Percentiles rank a stretch among this genome's conserved stretches.
These are phyloP conservation scores for Elsinoe australis DNA, from an alignment of 2,329 filamentous ascomycete species.

Conservation along the genomic window DNA sequence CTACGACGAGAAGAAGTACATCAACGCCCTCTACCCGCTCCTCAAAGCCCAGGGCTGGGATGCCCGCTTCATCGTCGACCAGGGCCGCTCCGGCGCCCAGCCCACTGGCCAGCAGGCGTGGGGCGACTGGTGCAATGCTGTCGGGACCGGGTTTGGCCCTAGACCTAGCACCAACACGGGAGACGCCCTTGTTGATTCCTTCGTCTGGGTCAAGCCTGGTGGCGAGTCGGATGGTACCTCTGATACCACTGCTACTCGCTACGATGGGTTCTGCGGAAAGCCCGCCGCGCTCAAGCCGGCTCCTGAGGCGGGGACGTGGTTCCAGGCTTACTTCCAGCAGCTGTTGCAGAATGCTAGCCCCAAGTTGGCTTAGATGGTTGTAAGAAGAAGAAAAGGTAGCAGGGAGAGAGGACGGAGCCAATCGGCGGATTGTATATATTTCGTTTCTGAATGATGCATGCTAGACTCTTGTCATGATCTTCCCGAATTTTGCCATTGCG, in stretches of 20 bases:
- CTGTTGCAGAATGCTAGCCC: conserved; percentile 32
- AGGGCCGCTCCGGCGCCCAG: conserved; percentile 55
- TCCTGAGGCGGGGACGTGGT: conserved; percentile 64
- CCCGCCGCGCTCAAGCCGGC: conserved; percentile 35
- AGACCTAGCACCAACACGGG: conserved; percentile 56
- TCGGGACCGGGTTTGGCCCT: conserved; percentile 52
- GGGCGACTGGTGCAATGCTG: conserved; percentile 41
- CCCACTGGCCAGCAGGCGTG: conserved; percentile 48
- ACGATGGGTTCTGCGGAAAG: conserved; percentile 7
- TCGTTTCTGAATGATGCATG: too few relatives aligned
- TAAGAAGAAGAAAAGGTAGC: too few relatives aligned
- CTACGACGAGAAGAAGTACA: conserved; percentile 48
- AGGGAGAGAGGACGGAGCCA: too few relatives aligned
- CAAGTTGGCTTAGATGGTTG: conserved; percentile 14
- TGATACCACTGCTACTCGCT: not conserved
- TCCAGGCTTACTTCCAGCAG: conserved; percentile 41
- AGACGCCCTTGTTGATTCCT: conserved; percentile 52
- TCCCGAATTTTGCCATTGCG: too few relatives aligned
- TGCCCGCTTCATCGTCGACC: conserved; percentile 50
- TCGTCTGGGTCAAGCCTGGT: conserved; percentile 65
- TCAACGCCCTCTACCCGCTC: conserved; percentile 46
- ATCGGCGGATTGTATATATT: too few relatives aligned
- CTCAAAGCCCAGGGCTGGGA: conserved; percentile 43
- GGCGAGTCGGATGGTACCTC: conserved; percentile 40
- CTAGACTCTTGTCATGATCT: too few relatives aligned